A percentile compares a stretch with the other conserved stretches of the same genome.
These are phyloP conservation scores for Penicillium sp. DNA, from an alignment of 2,329 filamentous ascomycete genomes.

Conservation along the genomic window DNA sequence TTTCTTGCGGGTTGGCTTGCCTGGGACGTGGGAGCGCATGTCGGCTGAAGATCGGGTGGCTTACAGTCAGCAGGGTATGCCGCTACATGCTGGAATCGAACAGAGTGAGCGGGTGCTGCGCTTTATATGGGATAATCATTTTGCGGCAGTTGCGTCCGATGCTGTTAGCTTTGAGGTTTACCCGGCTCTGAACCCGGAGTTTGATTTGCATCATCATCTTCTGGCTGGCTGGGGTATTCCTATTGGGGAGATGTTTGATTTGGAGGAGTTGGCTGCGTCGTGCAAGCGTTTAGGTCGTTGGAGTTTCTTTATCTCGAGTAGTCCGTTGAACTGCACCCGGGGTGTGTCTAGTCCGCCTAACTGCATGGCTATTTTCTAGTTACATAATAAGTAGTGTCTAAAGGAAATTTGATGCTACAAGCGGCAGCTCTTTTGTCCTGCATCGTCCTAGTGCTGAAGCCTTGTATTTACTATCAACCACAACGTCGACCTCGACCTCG, in stretches of 20 bases:
- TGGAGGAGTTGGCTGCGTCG: slow-evolving; percentile 35
- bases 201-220: slow-evolving; percentile 38
- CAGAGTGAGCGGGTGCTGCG: slow-evolving; percentile 46
- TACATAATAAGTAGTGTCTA: not conserved
- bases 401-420: not conserved
- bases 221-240: slow-evolving; percentile 40
- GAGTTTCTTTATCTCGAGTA: slow-evolving; percentile 42
- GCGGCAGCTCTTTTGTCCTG: too few relatives aligned
- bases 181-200: slow-evolving; percentile 35
- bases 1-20: slow-evolving; percentile 39
- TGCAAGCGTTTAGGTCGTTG: slow-evolving; percentile 35
- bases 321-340: slow-evolving; percentile 38
- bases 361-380: slow-evolving; percentile 44
- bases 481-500: too few relatives aligned
- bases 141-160: slow-evolving; percentile 60
- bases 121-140: slow-evolving; percentile 61
- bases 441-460: too few relatives aligned
- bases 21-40: slow-evolving; percentile 36
- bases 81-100: slow-evolving; percentile 38
- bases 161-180: slow-evolving; percentile 58
- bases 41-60: slow-evolving; percentile 23
- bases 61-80: slow-evolving; percentile 33
- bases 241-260: slow-evolving; percentile 43
- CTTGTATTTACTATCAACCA: too few relatives aligned
- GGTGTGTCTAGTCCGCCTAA: slow-evolving; percentile 46